These are phyloP conservation scores for Bruguiera parviflora DNA, from an alignment of 345 rosid genomes.

Conservation along the genomic window DNA sequence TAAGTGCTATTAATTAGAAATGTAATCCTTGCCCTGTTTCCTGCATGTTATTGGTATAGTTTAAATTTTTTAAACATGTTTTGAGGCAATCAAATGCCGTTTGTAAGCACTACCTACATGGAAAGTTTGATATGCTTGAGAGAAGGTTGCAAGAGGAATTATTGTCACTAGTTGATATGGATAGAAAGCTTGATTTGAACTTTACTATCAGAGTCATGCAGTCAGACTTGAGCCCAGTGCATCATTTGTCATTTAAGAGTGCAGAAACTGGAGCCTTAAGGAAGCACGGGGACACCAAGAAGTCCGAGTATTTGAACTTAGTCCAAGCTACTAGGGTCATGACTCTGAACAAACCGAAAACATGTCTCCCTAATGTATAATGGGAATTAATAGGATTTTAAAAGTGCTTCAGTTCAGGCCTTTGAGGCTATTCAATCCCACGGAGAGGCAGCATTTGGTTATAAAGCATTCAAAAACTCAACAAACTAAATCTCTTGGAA, in stretches of 20 bases:
- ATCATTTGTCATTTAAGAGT: constrained; percentile 14
- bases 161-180: constrained; percentile 50
- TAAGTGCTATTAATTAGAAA: no score
- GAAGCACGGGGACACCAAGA: constrained; percentile 53
- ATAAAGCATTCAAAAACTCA: constrained; percentile 22
- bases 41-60: no score
- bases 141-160: constrained; percentile 57
- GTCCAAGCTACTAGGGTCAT: constrained; percentile 52
- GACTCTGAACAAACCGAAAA: constrained; percentile 63
- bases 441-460: constrained; percentile 19
- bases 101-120: constrained; percentile 35
- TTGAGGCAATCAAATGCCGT: no score
- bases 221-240: constrained; percentile 22
- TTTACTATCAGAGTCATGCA: constrained; percentile 26
- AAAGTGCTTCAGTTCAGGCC: constrained; percentile 50
- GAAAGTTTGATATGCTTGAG: constrained; percentile 48
- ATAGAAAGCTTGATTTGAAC: constrained; percentile 43
- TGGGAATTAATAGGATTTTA: constrained; percentile 62
- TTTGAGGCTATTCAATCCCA: constrained; percentile 48
- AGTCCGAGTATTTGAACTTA: constrained; percentile 42
- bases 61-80: no score
- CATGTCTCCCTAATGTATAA: constrained; percentile 72
- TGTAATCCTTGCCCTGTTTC: no score
- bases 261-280: constrained; percentile 55
- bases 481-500: constrained; percentile 3